A percentile compares a stretch with the other conserved stretches of the same genome.
These are phyloP conservation scores for Apophysomyces sp. DNA, from an alignment of 371 early-diverging fungal species.

Conservation along the genomic window DNA sequence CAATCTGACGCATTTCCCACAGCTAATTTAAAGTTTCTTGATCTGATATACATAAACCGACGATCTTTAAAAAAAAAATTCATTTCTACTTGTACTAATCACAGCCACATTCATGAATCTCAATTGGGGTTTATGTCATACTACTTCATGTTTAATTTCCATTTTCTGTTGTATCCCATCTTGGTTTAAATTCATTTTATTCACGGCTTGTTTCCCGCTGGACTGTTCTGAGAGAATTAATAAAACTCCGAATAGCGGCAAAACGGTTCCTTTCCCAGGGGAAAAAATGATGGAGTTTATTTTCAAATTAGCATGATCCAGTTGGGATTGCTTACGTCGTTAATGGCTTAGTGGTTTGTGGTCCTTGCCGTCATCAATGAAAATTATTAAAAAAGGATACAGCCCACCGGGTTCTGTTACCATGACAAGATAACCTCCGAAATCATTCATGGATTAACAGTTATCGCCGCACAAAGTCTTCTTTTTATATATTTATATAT, in stretches of 20 bases:
- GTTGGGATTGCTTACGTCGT: background rate
- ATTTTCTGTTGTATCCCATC: background rate
- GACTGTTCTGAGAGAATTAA: background rate
- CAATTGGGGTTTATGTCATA: too few relatives aligned
- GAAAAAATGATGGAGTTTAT: conserved; percentile 1
- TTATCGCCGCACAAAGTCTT: too few relatives aligned
- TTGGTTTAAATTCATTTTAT: background rate
- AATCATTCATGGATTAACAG: too few relatives aligned
- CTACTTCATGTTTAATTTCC: background rate
- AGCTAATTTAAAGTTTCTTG: background rate
- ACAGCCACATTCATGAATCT: too few relatives aligned
- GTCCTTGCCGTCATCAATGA: background rate
- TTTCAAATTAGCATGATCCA: conserved; percentile 1
- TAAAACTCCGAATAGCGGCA: background rate
- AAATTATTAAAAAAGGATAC: background rate
- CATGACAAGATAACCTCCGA: background rate
- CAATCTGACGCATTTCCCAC: background rate
- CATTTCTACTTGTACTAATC: background rate
- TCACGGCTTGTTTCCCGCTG: background rate
- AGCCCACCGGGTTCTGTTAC: background rate
- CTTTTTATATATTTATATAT: too few relatives aligned
- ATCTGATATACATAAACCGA: background rate
- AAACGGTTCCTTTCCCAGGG: conserved; percentile 4
- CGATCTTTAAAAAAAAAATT: background rate
- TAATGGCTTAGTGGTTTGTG: background rate